These are phyloP conservation scores for Spizellomyces punctatus DNA, from an alignment of 192 early-diverging fungal species.

Conservation along the genomic window DNA sequence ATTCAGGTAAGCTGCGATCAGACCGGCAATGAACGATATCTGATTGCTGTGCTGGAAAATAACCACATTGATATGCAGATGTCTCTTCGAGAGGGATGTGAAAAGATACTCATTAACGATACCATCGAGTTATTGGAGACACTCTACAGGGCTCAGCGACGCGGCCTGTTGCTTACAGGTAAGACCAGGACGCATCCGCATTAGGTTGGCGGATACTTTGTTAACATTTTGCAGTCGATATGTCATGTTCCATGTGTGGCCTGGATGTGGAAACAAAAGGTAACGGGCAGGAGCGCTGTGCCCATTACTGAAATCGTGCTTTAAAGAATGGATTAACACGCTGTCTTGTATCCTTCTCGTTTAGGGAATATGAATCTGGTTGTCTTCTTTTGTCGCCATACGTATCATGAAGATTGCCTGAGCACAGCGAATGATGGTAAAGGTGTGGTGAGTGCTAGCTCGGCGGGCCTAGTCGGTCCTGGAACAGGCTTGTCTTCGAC, in stretches of 20 bases:
- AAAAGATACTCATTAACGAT: conserved; percentile 87
- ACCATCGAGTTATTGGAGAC: conserved; percentile 71
- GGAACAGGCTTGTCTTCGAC: not conserved
- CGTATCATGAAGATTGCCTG: conserved; percentile 86
- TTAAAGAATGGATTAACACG: no score
- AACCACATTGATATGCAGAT: conserved; percentile 44
- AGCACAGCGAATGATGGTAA: conserved; percentile 1
- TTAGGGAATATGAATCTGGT: conserved; percentile 42
- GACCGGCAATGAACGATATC: not conserved
- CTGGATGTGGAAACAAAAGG: conserved; percentile 29
- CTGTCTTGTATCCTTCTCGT: no score
- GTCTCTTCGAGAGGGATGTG: conserved; percentile 87
- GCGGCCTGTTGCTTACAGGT: conserved; percentile 29
- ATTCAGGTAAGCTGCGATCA: conserved; percentile 65
- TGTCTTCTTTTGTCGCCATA: conserved; percentile 91
- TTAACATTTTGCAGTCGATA: conserved; percentile 9
- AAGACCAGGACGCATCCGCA: not conserved
- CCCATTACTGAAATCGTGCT: no score
- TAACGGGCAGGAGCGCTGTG: conserved; percentile 31
- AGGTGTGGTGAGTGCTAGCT: not conserved
- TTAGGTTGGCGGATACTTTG: not conserved
- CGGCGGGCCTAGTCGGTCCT: not conserved
- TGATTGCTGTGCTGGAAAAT: no score
- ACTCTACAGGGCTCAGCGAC: conserved; percentile 28
- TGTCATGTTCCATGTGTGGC: conserved; percentile 34